Percentiles rank a stretch among this genome's conserved stretches.
These are phyloP conservation scores for Yamadazyma takamatsuzukensis DNA, from an alignment of 805 yeast genomes.

Conservation along the genomic window DNA sequence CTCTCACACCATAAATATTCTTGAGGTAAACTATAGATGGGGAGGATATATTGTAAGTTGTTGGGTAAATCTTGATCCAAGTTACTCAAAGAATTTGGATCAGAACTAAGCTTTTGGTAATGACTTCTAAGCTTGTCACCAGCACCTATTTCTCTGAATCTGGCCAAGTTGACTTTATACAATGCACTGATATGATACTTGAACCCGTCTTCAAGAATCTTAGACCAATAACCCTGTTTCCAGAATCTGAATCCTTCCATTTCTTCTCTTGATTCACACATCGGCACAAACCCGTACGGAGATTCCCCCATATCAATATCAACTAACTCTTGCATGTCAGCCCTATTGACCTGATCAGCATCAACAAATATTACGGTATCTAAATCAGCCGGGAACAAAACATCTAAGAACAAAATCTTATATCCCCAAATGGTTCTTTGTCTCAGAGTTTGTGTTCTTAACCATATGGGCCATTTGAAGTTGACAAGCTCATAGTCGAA, in stretches of 20 bases:
- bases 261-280: conserved; percentile 76
- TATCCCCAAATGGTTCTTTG: conserved; percentile 86
- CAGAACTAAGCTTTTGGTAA: conserved; percentile 77
- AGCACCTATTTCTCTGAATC: conserved; percentile 61
- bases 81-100: conserved; percentile 74
- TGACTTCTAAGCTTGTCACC: conserved; percentile 83
- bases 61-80: conserved; percentile 95
- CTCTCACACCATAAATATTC: conserved; percentile 95
- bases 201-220: conserved; percentile 50
- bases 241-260: conserved; percentile 88
- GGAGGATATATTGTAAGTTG: conserved; percentile 65
- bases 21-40: conserved; percentile 69
- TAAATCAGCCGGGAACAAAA: conserved; percentile 74
- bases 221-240: conserved; percentile 90
- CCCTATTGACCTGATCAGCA: conserved; percentile 77
- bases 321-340: conserved; percentile 67
- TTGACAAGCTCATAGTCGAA: conserved; percentile 75
- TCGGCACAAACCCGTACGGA: conserved; percentile 83
- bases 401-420: conserved; percentile 82
- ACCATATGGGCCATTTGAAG: conserved; percentile 92
- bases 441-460: conserved; percentile 71
- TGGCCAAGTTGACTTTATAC: conserved; percentile 71
- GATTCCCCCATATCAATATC: conserved; percentile 72
- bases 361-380: conserved; percentile 80
- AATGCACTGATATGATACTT: conserved; percentile 84